Conservation (phyloP, 208 protist species). For the Leishmania major region DNA sequence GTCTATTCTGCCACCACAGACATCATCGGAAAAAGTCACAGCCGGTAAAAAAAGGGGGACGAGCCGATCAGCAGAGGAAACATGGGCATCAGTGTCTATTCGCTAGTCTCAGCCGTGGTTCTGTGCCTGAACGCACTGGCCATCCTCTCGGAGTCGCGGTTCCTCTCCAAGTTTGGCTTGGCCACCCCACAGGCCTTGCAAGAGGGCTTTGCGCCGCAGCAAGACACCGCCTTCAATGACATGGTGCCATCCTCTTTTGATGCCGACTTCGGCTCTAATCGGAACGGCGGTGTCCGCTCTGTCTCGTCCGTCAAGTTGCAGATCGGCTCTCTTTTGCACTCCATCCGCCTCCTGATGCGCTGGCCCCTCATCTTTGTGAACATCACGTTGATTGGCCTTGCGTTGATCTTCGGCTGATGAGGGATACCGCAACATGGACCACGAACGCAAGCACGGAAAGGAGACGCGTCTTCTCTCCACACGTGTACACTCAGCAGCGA, state of each 20-base stretch:
- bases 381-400: slow-evolving; percentile 62
- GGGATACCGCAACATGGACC: not conserved
- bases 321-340: slow-evolving; percentile 66
- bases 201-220: slow-evolving; percentile 2
- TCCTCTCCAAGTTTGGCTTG: slow-evolving; percentile 78
- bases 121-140: slow-evolving; percentile 80
- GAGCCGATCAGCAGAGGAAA: not conserved
- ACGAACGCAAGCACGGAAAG: not conserved
- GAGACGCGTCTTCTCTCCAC: not conserved
- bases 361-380: slow-evolving; percentile 86
- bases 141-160: slow-evolving; percentile 85
- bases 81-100: slow-evolving; percentile 82
- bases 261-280: not conserved
- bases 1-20: not conserved
- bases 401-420: slow-evolving; percentile 66
- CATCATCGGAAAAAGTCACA: not conserved
- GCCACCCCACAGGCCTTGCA: slow-evolving; percentile 34
- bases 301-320: slow-evolving; percentile 38
- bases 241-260: slow-evolving; percentile 28
- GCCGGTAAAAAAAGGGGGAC: not conserved
- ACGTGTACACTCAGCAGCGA: not conserved
- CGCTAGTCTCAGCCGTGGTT: slow-evolving; percentile 51
- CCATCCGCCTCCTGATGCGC: slow-evolving; percentile 75
- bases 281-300: slow-evolving; percentile 7
- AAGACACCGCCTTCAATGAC: slow-evolving; percentile 28